Evolutionary conservation across 352 stramenopile species (phyloP).

Genomic region (Phytophthora fragariae): DNA sequence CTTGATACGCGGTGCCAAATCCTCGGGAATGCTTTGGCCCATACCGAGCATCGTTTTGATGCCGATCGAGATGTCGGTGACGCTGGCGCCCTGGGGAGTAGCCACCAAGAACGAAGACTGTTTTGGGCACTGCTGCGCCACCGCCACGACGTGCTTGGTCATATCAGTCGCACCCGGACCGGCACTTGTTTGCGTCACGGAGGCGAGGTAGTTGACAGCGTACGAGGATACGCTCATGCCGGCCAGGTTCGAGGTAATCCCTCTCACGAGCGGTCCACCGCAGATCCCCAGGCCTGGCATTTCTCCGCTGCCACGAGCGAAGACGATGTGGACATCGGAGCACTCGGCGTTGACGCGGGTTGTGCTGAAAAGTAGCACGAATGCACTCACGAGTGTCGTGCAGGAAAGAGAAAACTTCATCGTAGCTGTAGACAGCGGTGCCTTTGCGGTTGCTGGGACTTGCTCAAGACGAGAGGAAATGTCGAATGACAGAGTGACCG

Average conservation of each 20-base stretch:
- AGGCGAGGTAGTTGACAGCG: conserved; percentile 35
- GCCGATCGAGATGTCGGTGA: conserved; percentile 40
- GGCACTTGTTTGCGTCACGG: conserved; percentile 28
- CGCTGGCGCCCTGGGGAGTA: conserved; percentile 45
- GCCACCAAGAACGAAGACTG: conserved; percentile 31
- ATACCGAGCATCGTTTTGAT: conserved; percentile 32
- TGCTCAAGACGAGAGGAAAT: conserved; percentile 1
- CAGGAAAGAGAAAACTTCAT: conserved; percentile 19
- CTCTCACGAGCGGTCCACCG: conserved; percentile 28
- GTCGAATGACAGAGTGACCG: neutral
- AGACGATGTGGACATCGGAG: conserved; percentile 30
- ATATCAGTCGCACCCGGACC: conserved; percentile 38
- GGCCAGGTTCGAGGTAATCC: conserved; percentile 15
- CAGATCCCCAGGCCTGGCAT: conserved; percentile 35
- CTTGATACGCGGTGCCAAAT: conserved; percentile 35
- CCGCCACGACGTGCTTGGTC: conserved; percentile 34
- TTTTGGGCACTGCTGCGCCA: conserved; percentile 33
- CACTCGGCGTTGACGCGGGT: conserved; percentile 10
- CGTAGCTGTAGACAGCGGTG: neutral
- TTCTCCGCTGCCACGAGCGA: conserved; percentile 28
- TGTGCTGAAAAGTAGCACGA: conserved; percentile 6
- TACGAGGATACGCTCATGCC: conserved; percentile 38
- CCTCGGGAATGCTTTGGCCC: conserved; percentile 25
- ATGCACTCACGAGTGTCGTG: neutral
- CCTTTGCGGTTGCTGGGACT: neutral